Evolutionary conservation across 1,139 yeast genomes (phyloP).

Genomic region (Protomyces inundatus): DNA sequence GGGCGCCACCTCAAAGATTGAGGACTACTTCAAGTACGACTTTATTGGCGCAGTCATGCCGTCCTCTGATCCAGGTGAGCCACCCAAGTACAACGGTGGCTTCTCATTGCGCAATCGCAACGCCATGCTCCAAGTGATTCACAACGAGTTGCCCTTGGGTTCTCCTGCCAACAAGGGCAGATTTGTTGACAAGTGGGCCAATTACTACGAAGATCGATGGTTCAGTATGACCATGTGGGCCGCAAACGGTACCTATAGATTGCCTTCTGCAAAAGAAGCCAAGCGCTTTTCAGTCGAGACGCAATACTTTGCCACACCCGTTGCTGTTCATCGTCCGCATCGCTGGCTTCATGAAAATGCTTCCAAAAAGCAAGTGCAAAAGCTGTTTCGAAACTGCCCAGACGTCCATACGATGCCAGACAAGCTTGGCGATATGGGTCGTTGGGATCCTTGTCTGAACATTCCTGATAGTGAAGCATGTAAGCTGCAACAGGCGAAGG

Average conservation of each 20-base stretch:
- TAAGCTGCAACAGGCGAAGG: no score
- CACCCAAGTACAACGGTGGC: conserved; percentile 9
- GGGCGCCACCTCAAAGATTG: background rate
- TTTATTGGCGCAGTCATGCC: conserved; percentile 19
- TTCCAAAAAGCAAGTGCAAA: background rate
- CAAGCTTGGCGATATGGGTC: background rate
- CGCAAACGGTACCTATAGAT: background rate
- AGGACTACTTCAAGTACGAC: conserved; percentile 14
- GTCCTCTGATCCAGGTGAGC: background rate
- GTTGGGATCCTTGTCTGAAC: background rate
- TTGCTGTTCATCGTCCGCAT: background rate
- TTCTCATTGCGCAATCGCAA: conserved; percentile 9
- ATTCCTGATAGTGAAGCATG: background rate
- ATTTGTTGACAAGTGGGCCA: no score
- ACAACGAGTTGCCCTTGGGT: background rate
- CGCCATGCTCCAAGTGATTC: conserved; percentile 6
- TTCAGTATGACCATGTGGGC: background rate
- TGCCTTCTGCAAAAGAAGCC: background rate
- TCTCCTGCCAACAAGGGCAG: background rate
- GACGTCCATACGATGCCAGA: background rate
- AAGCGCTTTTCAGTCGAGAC: background rate
- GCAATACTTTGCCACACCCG: background rate
- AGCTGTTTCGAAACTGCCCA: background rate
- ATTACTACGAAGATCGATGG: conserved; percentile 1
- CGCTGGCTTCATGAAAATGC: background rate